Evolutionary conservation across 208 protist species (phyloP).

Genomic region (Naegleria fowleri): DNA sequence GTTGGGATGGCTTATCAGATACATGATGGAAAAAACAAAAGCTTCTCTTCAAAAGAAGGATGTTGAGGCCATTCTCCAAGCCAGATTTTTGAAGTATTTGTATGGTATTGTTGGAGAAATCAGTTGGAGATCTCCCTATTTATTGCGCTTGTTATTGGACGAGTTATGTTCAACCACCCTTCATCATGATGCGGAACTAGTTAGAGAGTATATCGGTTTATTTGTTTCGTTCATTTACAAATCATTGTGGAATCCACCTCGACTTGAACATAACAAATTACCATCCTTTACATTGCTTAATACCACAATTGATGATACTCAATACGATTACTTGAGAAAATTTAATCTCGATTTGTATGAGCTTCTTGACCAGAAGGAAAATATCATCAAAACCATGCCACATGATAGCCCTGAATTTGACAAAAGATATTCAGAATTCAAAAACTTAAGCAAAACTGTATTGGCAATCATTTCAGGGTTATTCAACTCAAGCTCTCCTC

Average conservation of each 20-base stretch:
- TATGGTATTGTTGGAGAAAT: conserved; percentile 7
- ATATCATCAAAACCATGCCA: neutral
- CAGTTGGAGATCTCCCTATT: neutral
- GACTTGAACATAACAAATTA: neutral
- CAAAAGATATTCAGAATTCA: neutral
- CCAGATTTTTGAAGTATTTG: conserved; percentile 13
- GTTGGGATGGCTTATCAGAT: neutral
- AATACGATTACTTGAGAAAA: neutral
- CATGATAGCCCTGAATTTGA: neutral
- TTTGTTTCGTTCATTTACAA: neutral
- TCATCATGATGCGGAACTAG: conserved; percentile 1
- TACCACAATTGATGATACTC: neutral
- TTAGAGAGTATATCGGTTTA: neutral
- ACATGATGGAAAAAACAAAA: neutral
- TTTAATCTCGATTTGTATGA: neutral
- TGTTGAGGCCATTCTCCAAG: neutral
- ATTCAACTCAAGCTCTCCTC: neutral
- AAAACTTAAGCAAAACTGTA: neutral
- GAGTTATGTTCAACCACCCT: neutral
- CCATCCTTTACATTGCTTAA: neutral
- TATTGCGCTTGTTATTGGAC: neutral
- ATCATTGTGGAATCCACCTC: neutral
- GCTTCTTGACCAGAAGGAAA: neutral
- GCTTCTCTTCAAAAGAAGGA: neutral
- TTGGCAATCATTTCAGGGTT: neutral